These are phyloP conservation scores for Phytophthora tubulina DNA, from an alignment of 352 stramenopile species.

Conservation along the genomic window DNA sequence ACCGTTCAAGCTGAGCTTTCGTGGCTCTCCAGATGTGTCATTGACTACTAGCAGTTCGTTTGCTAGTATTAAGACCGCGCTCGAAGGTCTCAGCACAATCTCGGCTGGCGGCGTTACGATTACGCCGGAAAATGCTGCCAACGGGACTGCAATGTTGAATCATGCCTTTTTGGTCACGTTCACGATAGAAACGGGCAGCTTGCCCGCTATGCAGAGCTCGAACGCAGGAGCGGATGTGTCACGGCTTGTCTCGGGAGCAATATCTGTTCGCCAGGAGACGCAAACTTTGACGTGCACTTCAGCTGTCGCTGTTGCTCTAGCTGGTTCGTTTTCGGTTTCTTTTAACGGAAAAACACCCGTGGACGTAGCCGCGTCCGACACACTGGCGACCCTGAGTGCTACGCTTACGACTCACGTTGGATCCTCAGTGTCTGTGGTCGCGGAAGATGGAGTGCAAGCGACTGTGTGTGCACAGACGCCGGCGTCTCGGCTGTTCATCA, in stretches of 20 bases:
- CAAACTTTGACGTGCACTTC: slow-evolving; percentile 83
- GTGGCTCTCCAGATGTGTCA: slow-evolving; percentile 51
- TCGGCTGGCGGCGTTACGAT: slow-evolving; percentile 79
- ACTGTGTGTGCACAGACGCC: slow-evolving; percentile 56
- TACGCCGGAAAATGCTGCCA: slow-evolving; percentile 47
- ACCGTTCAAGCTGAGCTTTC: slow-evolving; percentile 68
- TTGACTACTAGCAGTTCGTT: slow-evolving; percentile 56
- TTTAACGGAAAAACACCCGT: slow-evolving; percentile 52
- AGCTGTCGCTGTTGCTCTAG: slow-evolving; percentile 35
- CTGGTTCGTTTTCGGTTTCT: slow-evolving; percentile 64
- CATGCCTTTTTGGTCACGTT: slow-evolving; percentile 81
- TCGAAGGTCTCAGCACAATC: slow-evolving; percentile 90
- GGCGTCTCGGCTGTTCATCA: slow-evolving; percentile 75
- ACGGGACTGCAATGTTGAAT: slow-evolving; percentile 41
- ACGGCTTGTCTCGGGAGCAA: slow-evolving; percentile 47
- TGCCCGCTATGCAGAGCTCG: slow-evolving; percentile 49
- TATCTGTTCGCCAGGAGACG: slow-evolving; percentile 70
- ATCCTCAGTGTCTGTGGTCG: slow-evolving; percentile 25
- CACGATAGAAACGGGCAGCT: slow-evolving; percentile 53
- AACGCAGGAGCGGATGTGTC: slow-evolving; percentile 46
- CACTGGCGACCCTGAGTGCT: slow-evolving; percentile 39
- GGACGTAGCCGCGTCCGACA: slow-evolving; percentile 53
- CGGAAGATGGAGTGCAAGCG: slow-evolving; percentile 40
- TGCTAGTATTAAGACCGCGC: slow-evolving; percentile 51
- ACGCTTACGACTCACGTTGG: slow-evolving; percentile 44